Evolutionary conservation across 2,329 filamentous ascomycete genomes (phyloP), one percentile per base, ranked within the genome.

Genomic region (Geosmithia putterillii): DNA sequence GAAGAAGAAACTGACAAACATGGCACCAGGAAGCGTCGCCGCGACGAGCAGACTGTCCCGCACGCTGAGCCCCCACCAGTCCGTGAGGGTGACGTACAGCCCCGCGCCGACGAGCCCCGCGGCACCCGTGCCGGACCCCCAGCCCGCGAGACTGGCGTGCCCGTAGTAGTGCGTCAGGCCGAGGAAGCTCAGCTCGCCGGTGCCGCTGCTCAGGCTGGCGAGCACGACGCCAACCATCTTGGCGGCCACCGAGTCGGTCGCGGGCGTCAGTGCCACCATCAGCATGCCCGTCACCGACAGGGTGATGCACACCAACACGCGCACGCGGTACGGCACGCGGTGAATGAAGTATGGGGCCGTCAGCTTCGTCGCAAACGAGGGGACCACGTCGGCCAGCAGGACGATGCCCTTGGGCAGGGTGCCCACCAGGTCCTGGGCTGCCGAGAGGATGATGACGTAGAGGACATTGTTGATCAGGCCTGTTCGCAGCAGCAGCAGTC

Each of bases 371-470:
- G 85, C 61, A 63, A 98, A 94, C 10, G 86, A 88, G 2, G 92
- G 92, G 19, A 94, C 70, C 44, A 96, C 87, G 60, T 95, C 88
- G 59, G 88, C 88, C 48, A 96, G 84, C 44, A 96, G 81, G 44
- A 98, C 90, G 45, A 94, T 76, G 52, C 86, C 87, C 62, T 96
- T 96, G 41, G 92, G 92, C 2, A 95, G 73, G 25, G 86, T 82
- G 32, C 90, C 90, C 53, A 96, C 92, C 48, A 98, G 84, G 57
- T 98, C 92, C 54, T 95, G 84, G 3, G 92, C 92, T 32, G 92
- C 86, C 23, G 88, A 94, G 55, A 98, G 83, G 58, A 96, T 92
- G 60, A 96, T 86, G 44, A 96, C 90, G 64, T 95, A 96, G 65
- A 95, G 83, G 52, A 96, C 86, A 66, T 96, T 96, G 65, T 98